Evolutionary conservation across 495 filamentous ascomycete genomes (phyloP).

Genomic region (Aspergillus bridgeri): DNA sequence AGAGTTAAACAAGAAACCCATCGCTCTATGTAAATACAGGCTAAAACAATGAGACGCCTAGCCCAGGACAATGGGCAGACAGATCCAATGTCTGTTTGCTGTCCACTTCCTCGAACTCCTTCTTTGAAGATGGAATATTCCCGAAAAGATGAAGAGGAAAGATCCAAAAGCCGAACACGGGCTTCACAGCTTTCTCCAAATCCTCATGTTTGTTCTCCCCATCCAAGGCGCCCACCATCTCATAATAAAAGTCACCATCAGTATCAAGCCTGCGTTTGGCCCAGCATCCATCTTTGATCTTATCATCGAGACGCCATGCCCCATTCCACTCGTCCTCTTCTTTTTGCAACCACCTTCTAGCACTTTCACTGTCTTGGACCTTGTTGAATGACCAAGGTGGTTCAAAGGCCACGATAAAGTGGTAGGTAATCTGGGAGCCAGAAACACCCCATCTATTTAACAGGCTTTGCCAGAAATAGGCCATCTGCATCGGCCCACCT

Average conservation of each 20-base stretch:
- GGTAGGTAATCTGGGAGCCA: neutral
- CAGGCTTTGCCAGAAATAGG: neutral
- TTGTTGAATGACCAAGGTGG: neutral
- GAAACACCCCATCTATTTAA: neutral
- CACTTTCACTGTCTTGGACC: neutral
- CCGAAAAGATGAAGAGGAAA: slow-evolving; percentile 1
- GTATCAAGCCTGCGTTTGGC: neutral
- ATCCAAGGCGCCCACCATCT: neutral
- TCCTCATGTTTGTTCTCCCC: slow-evolving; percentile 4
- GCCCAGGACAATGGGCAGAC: neutral
- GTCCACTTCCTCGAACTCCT: neutral
- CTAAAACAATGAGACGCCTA: neutral
- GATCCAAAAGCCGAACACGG: slow-evolving; percentile 9
- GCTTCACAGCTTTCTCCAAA: slow-evolving; percentile 6
- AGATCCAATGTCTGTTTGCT: neutral
- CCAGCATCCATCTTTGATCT: neutral
- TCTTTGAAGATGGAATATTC: neutral
- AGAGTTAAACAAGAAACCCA: too few species aligned
- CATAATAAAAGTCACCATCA: neutral
- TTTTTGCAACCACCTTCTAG: neutral
- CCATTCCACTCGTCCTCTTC: neutral
- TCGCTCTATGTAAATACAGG: too few species aligned
- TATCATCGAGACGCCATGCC: neutral
- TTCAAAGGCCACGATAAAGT: neutral
- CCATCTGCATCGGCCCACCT: neutral